These are phyloP conservation scores for Pyrus bretschneideri DNA, from an alignment of 306 rosid species.

Conservation along the genomic window DNA sequence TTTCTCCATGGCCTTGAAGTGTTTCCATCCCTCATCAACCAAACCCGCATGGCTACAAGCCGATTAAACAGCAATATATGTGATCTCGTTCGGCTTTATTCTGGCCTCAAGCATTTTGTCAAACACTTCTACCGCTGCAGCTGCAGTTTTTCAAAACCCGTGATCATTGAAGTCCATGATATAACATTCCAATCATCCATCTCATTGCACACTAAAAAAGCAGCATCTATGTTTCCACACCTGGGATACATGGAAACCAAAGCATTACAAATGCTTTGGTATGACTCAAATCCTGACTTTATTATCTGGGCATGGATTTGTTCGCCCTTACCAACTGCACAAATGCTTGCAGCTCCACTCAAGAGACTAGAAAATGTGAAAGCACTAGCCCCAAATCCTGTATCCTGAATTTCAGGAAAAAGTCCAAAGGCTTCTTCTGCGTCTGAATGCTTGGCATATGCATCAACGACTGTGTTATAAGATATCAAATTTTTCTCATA, in stretches of 20 bases:
- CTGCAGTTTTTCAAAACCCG: constrained; percentile 15
- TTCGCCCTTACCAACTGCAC: constrained; percentile 16
- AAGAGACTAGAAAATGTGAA: constrained; percentile 17
- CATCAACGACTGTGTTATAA: constrained; percentile 11
- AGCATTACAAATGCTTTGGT: constrained; percentile 10
- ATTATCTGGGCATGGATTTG: constrained; percentile 12
- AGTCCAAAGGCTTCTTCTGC: constrained; percentile 9
- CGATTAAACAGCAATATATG: constrained; percentile 19
- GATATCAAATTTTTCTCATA: constrained; percentile 19
- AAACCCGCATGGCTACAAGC: constrained; percentile 32
- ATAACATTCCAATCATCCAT: constrained; percentile 17
- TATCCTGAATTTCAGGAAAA: constrained; percentile 8
- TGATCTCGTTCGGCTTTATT: constrained; percentile 16
- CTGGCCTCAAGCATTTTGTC: constrained; percentile 12
- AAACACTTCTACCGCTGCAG: not conserved
- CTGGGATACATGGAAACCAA: constrained; percentile 21
- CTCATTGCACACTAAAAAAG: constrained; percentile 4
- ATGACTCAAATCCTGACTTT: constrained; percentile 15
- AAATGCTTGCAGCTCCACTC: constrained; percentile 22
- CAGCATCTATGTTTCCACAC: constrained; percentile 22
- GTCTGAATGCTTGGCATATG: constrained; percentile 3
- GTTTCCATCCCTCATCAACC: constrained; percentile 23
- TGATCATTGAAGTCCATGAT: constrained; percentile 21
- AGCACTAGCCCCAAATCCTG: constrained; percentile 10
- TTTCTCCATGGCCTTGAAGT: constrained; percentile 20